phyloP scores from a whole-genome alignment of 805 yeast species.

The Kodamaea laetipori region DNA sequence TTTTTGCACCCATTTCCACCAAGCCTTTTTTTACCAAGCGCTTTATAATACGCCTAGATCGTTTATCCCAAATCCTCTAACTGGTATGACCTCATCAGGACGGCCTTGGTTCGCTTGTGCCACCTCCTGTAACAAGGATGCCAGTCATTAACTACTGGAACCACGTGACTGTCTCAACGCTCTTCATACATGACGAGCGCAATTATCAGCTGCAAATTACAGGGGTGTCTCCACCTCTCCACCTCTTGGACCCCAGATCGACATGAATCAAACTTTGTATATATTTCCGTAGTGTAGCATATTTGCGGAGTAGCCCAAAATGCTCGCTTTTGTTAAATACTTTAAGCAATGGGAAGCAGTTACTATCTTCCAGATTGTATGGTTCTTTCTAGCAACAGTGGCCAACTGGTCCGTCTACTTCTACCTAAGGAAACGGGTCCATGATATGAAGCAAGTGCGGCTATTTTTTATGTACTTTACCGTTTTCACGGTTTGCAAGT shows the following conservation, averaged over 20 bases:
- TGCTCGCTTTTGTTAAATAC: not conserved
- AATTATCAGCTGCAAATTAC: conserved; percentile 8
- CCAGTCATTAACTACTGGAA: too few relatives aligned
- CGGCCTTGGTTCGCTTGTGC: too few relatives aligned
- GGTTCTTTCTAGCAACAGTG: conserved; percentile 5
- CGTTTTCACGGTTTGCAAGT: conserved; percentile 5
- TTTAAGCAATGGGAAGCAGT: conserved; percentile 4
- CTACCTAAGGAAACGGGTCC: not conserved
- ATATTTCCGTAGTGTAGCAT: too few relatives aligned
- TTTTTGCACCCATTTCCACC: too few relatives aligned
- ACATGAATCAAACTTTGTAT: too few relatives aligned
- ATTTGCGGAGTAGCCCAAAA: not conserved
- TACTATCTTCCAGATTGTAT: conserved; percentile 4
- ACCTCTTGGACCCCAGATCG: not conserved
- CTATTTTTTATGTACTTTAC: conserved; percentile 7
- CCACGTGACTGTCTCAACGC: too few relatives aligned
- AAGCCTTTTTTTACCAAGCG: too few relatives aligned
- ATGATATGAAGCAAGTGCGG: not conserved
- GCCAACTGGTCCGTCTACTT: conserved; percentile 3
- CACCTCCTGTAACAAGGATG: too few relatives aligned
- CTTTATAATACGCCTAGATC: too few relatives aligned
- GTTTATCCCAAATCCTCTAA: too few relatives aligned
- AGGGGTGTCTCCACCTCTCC: not conserved
- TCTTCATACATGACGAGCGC: not conserved
- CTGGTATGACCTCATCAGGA: too few relatives aligned